Conservation (phyloP, 768 basidiomycete species). For the Kwoniella pini region DNA sequence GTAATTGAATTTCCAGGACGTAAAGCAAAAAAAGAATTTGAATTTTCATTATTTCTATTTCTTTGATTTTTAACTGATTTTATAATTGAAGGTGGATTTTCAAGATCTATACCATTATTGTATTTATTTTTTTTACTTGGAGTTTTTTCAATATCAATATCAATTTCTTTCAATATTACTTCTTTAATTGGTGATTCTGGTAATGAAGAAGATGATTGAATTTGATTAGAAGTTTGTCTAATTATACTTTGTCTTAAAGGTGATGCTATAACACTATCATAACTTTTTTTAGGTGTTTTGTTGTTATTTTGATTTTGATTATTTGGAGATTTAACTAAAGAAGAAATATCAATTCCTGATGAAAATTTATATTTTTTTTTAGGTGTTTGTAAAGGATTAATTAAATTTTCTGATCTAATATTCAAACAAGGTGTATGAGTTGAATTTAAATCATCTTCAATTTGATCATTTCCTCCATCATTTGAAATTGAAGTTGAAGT, state of each 20-base stretch:
- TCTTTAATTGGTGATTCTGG: not conserved
- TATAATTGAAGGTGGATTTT: not conserved
- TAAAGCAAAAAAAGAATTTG: conserved; percentile 28
- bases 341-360: conserved; percentile 36
- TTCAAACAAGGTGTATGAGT: not conserved
- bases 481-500: not conserved
- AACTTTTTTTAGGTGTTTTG: not conserved
- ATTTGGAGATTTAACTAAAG: conserved; percentile 19
- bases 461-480: not conserved
- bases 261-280: conserved; percentile 27
- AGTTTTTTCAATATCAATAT: conserved; percentile 17
- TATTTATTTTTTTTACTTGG: conserved; percentile 39
- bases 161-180: not conserved
- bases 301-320: no score
- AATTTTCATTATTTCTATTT: conserved; percentile 18
- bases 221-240: conserved; percentile 9
- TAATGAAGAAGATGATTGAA: no score
- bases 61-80: not conserved
- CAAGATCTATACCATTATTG: conserved; percentile 24
- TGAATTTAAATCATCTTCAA: not conserved
- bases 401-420: conserved; percentile 2
- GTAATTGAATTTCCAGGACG: conserved; percentile 22
- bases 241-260: conserved; percentile 40
- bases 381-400: conserved; percentile 28
- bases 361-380: conserved; percentile 39